Base-by-base conservation (phyloP, 768 basidiomycete genomes). In the Naganishia randhawae region DNA sequence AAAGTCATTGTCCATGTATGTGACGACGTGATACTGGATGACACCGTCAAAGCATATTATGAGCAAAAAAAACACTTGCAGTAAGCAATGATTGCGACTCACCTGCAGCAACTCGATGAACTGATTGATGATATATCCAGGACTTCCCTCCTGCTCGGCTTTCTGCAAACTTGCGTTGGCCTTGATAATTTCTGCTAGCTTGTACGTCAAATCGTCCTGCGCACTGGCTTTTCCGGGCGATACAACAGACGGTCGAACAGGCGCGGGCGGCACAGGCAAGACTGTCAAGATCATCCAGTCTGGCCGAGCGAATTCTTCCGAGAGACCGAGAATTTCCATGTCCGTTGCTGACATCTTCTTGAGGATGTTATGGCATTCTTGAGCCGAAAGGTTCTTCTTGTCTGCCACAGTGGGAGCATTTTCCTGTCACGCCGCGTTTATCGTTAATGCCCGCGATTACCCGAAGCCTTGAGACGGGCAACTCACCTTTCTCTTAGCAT, bases 221-320 rank as follows among this genome's bases (percentile, higher is more conserved):
- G 91, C 92, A 50, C 94, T 86, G 1, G 90, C 88, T 62, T 95
- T 94, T 25, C 95, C 95, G 73, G 98, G 95, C 32, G 97, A 91
- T 14, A 95, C 89, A 67, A 99, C 97, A 81, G 92, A 95, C 0
- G 96, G 96, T 55, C 96, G 91, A 64, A 99, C 96, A 9, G 96
- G 92, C 7, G 95, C 95, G 1, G 96, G 96, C 1, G 96, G 96
- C 0, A 99, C 95, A 39, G 96, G 96, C 79, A 98, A 85, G 41
- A 97, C 92, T 0, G 96, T 98, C 48, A 98, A 82, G 72, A 99
- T 96, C 96, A 99, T 98, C 96, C 96, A 99, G 75, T 97, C 92
- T 2, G 96, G 96, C 48, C 94, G 87, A 8, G 96, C 95, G 77
- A 96, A 98, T 77, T 92, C 91, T 67, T 93, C 91, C 31, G 90